Percentiles rank a stretch among this genome's conserved stretches.
Conservation (phyloP, 2,329 filamentous ascomycete genomes). For the Ophiostoma sp. region DNA sequence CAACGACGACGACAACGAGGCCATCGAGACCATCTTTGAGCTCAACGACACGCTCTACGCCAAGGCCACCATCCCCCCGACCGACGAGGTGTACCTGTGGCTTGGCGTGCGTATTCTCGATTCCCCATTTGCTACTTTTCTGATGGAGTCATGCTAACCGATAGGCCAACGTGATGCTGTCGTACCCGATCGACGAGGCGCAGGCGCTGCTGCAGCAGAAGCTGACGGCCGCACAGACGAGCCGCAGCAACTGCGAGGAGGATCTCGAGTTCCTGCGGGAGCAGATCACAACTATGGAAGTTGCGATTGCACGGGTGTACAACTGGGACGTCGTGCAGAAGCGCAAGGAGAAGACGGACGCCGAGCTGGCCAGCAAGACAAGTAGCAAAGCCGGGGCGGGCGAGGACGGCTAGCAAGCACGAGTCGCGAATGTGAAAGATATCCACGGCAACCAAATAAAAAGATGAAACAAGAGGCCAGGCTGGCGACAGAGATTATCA, state of each 20-base stretch:
- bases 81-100: slow-evolving; percentile 94
- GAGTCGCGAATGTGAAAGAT: not conserved
- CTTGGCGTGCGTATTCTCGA: slow-evolving; percentile 54
- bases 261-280: slow-evolving; percentile 92
- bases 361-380: slow-evolving; percentile 38
- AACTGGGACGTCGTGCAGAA: slow-evolving; percentile 98
- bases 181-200: slow-evolving; percentile 87
- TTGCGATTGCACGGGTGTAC: slow-evolving; percentile 93
- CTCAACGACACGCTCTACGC: slow-evolving; percentile 94
- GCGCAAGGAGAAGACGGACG: slow-evolving; percentile 76
- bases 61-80: slow-evolving; percentile 73
- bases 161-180: slow-evolving; percentile 82
- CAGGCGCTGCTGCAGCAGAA: slow-evolving; percentile 72
- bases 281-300: slow-evolving; percentile 96
- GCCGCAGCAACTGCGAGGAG: slow-evolving; percentile 84
- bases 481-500: too few species aligned
- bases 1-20: slow-evolving; percentile 36
- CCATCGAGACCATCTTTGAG: slow-evolving; percentile 87
- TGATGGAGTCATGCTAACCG: slow-evolving; percentile 42
- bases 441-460: not conserved
- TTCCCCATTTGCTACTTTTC: not conserved
- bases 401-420: not conserved
- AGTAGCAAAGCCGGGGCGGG: slow-evolving; percentile 35
- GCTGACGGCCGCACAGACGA: slow-evolving; percentile 70
- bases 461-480: too few species aligned